Evolutionary conservation across 2,329 filamentous ascomycete species (phyloP).

Genomic region (Metarhizium brunneum): DNA sequence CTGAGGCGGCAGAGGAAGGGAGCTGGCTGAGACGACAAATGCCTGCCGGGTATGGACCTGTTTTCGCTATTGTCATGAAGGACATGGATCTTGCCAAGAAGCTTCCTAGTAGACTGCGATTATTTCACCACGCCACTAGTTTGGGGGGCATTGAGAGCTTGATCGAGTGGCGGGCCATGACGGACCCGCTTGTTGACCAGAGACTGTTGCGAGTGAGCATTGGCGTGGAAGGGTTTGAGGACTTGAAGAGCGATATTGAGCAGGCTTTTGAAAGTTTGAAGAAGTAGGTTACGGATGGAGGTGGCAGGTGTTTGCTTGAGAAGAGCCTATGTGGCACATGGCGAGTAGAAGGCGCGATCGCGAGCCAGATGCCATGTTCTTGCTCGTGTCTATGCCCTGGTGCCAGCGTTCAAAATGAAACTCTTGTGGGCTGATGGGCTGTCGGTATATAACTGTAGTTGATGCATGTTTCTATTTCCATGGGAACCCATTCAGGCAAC

Average conservation of each 20-base stretch:
- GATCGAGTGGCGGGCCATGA: slow-evolving; percentile 94
- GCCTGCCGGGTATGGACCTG: slow-evolving; percentile 82
- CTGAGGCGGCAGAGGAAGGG: slow-evolving; percentile 42
- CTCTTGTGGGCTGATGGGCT: too few species aligned
- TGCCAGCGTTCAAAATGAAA: too few species aligned
- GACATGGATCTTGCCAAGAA: slow-evolving; percentile 50
- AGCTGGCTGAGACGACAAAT: slow-evolving; percentile 80
- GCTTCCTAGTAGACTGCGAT: slow-evolving; percentile 66
- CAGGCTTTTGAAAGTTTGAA: slow-evolving; percentile 52
- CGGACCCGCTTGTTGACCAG: slow-evolving; percentile 63
- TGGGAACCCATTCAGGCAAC: too few species aligned
- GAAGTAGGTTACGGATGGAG: not conserved
- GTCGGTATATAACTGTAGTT: too few species aligned
- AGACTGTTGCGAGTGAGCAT: slow-evolving; percentile 72
- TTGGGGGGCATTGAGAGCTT: slow-evolving; percentile 89
- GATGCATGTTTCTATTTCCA: too few species aligned
- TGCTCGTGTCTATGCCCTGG: too few species aligned
- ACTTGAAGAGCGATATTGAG: slow-evolving; percentile 67
- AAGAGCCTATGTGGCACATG: too few species aligned
- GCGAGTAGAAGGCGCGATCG: too few species aligned
- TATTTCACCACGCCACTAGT: slow-evolving; percentile 94
- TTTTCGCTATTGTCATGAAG: slow-evolving; percentile 68
- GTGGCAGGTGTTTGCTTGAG: too few species aligned
- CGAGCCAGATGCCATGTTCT: too few species aligned
- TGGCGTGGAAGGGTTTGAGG: slow-evolving; percentile 79